Base-by-base conservation (phyloP, 495 filamentous ascomycete species). In the Niebla homalea region DNA sequence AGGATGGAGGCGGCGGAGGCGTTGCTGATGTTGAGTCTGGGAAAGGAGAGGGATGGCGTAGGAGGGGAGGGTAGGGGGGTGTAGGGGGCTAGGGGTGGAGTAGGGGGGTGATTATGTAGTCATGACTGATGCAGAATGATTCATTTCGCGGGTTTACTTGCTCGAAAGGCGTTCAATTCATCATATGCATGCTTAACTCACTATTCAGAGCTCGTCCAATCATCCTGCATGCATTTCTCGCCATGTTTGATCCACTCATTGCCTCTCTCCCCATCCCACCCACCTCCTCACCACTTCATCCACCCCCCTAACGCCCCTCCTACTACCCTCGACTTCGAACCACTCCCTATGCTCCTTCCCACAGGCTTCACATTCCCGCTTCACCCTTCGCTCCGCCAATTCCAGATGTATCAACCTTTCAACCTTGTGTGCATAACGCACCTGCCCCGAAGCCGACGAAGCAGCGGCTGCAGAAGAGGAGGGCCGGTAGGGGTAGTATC, bases 381-480 rank as follows among this genome's bases (percentile, higher is more conserved):
- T 73, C 10, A 87, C 67, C 15, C 83, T 76, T 46, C 77, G 69
- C 26, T 82, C 83, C 5, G 69, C 72, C 22, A 99, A 72, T 69
- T 99, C 92, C 20, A 96, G 64, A 61, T 98, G 92, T 49, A 97
- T 89, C 43, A 98, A 66, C 5, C 85, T 70, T 67, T 98, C 92
- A 14, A 97, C 89, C 44, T 85, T 85, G 67, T 95, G 81, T 19
- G 79, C 84, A 67, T 89, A 84, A 2, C 86, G 87, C 7, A 94
- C 82, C 60, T 90, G 43, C 35, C 59, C 52, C 36, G 64, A 48
- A 25, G 56, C 49, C 4, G 60, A 57, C 10, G 68, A 58, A 5
- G 64, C 64, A 5, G 61, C 54, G 20, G 61, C 60, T 36, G 39
- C 64, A 41, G 61, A 57, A 0, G 71, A 68, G 0, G 82, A 81